Evolutionary conservation across 1,284 basidiomycete species (phyloP), one percentile per base, ranked within the genome.

Genomic region (Exobasidium cylindrosporum): DNA sequence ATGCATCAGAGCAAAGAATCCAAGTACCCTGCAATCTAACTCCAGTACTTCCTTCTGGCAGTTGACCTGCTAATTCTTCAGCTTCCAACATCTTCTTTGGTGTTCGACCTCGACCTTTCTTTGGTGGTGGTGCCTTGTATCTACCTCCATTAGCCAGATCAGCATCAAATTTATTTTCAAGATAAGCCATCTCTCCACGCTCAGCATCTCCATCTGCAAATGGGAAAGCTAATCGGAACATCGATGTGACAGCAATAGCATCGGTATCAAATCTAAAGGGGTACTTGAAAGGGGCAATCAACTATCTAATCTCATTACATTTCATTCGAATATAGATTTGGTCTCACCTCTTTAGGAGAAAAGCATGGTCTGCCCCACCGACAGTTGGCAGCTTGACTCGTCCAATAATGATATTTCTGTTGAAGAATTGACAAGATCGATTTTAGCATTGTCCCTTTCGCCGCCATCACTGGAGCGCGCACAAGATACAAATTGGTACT

Each of bases 191-290:
- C 82, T 98, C 95, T 31, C 82, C 83, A 76, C 87, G 87, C 82
- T 97, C 95, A 23, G 89, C 87, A 50, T 85, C 84, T 1, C 92
- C 90, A 31, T 84, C 83, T 0, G 93, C 90, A 58, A 84, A 86
- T 7, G 96, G 95, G 82, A 94, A 98, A 0, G 94, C 92, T 28
- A 94, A 92, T 70, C 92, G 91, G 84, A 92, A 97, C 91, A 99
- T 96, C 65, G 95, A 96, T 4, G 93, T 96, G 21, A 95, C 87
- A 63, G 90, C 92, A 81, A 99, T 86, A 26, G 94, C 94, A 68
- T 92, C 88, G 4, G 95, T 97, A 83, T 99, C 95, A 78, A 92
- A 96, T 64, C 95, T 40, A 17, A 7, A n/a, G n/a, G n/a, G n/a
- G n/a, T n/a, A n/a, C n/a, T n/a, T n/a, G n/a, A n/a, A n/a, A n/a